These are phyloP conservation scores for Rhodosporidiobolus sp. DNA, from an alignment of 768 basidiomycete genomes.

Conservation along the genomic window DNA sequence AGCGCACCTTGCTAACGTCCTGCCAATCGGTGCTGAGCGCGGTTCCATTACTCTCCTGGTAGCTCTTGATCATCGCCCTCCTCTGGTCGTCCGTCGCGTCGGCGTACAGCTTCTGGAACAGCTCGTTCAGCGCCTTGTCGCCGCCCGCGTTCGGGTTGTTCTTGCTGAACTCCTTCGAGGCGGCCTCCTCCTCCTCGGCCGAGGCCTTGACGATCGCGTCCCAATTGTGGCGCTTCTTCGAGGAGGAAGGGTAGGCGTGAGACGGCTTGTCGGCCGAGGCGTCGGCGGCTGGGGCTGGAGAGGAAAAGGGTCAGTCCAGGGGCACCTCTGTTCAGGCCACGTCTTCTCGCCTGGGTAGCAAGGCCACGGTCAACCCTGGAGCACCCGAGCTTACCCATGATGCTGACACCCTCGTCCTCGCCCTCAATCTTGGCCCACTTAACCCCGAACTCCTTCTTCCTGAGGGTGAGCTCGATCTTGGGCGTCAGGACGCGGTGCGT, in stretches of 20 bases:
- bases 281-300: slow-evolving; percentile 45
- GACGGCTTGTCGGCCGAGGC: slow-evolving; percentile 44
- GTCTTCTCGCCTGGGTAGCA: no score
- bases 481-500: slow-evolving; percentile 71
- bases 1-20: slow-evolving; percentile 63
- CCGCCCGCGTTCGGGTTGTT: slow-evolving; percentile 90
- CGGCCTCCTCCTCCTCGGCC: slow-evolving; percentile 63
- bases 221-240: slow-evolving; percentile 74
- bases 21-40: slow-evolving; percentile 94
- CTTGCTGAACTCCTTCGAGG: slow-evolving; percentile 53
- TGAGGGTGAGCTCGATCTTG: slow-evolving; percentile 80
- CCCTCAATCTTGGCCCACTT: slow-evolving; percentile 74
- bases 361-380: no score
- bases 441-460: slow-evolving; percentile 61
- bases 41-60: slow-evolving; percentile 89
- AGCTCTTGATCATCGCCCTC: slow-evolving; percentile 98
- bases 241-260: slow-evolving; percentile 49
- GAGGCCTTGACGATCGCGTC: slow-evolving; percentile 70
- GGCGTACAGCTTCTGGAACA: slow-evolving; percentile 68
- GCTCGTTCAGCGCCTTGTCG: slow-evolving; percentile 75
- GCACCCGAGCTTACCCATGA: slow-evolving; percentile 14
- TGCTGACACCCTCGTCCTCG: slow-evolving; percentile 52
- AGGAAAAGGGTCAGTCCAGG: slow-evolving; percentile 45
- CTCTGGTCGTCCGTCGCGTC: slow-evolving; percentile 88
- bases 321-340: no score